Conservation (phyloP, 805 yeast genomes). For the Metschnikowia vanudenii region DNA sequence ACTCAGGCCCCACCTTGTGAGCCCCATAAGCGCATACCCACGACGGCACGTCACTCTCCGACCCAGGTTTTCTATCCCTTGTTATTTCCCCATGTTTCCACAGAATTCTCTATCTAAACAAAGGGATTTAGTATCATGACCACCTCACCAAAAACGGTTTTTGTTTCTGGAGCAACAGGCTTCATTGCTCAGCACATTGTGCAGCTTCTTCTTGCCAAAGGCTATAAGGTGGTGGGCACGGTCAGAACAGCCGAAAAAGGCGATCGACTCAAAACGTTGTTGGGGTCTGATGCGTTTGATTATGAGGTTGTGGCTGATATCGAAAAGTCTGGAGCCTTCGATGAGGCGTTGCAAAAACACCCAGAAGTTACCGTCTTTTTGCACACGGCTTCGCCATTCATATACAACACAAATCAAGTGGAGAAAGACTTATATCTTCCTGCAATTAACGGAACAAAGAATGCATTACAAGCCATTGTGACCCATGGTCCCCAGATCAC, state of each 20-base stretch:
- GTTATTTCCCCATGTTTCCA: too few species aligned
- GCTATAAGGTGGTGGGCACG: constrained; percentile 26
- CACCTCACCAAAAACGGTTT: constrained; percentile 15
- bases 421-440: constrained; percentile 56
- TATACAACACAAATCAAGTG: constrained; percentile 41
- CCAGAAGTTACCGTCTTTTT: too few species aligned
- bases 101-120: too few species aligned
- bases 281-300: constrained; percentile 32
- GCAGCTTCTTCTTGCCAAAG: constrained; percentile 22
- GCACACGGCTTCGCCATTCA: constrained; percentile 63
- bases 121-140: neutral
- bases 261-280: constrained; percentile 20
- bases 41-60: too few species aligned
- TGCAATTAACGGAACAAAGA: constrained; percentile 36
- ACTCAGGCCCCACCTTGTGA: too few species aligned
- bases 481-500: constrained; percentile 10
- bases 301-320: constrained; percentile 52
- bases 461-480: constrained; percentile 12
- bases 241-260: constrained; percentile 26
- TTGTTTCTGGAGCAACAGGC: constrained; percentile 35
- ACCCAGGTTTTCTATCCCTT: too few species aligned
- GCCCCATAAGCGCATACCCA: too few species aligned
- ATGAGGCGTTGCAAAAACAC: constrained; percentile 42
- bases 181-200: constrained; percentile 29
- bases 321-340: constrained; percentile 42